phyloP scores from a whole-genome alignment of 169 alveolate genomes.

The Cryptosporidium sp. region DNA sequence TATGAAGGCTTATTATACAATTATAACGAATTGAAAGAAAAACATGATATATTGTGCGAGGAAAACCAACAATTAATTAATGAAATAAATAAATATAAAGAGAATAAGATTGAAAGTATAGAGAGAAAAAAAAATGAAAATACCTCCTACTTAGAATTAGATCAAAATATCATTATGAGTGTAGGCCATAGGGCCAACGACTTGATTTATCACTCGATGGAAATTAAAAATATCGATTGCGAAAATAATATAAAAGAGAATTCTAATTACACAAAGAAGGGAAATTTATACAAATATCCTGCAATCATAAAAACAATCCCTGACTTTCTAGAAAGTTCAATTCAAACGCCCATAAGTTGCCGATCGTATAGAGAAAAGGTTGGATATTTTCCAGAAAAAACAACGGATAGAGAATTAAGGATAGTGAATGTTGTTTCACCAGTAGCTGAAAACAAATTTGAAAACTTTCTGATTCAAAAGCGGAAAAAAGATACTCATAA shows the following conservation, averaged over 20 bases:
- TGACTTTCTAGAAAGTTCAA: constrained; percentile 41
- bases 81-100: neutral
- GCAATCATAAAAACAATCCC: constrained; percentile 45
- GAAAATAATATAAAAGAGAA: neutral
- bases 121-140: neutral
- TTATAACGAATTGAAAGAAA: constrained; percentile 34
- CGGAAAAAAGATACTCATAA: constrained; percentile 1
- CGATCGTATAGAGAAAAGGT: constrained; percentile 5
- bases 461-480: neutral
- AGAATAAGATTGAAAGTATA: neutral
- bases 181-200: too few species aligned
- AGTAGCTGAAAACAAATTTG: neutral
- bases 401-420: constrained; percentile 6
- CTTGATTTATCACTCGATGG: neutral
- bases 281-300: neutral
- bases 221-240: neutral
- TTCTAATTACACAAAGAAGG: neutral
- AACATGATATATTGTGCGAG: constrained; percentile 9
- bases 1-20: constrained; percentile 17
- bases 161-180: neutral
- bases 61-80: constrained; percentile 15
- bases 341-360: constrained; percentile 28
- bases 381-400: constrained; percentile 24
- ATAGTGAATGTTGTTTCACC: constrained; percentile 32
- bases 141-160: neutral